These are phyloP conservation scores for Populus alba DNA, from an alignment of 345 rosid genomes.

Conservation along the genomic window DNA sequence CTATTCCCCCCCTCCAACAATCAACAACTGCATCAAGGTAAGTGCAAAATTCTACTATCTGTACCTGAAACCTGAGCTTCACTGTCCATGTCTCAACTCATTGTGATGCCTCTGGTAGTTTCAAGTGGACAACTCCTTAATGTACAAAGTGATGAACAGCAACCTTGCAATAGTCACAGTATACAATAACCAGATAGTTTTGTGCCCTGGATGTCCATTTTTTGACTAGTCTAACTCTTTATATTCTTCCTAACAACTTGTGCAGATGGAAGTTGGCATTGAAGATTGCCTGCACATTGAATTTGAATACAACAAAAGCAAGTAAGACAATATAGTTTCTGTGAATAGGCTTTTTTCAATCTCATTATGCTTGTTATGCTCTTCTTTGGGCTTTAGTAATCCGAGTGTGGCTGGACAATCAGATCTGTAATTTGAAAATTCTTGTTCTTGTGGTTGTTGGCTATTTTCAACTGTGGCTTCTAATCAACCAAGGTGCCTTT, in stretches of 20 bases:
- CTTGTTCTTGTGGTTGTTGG: not conserved
- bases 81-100: not conserved
- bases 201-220: not conserved
- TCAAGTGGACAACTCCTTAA: not conserved
- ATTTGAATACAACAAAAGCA: conserved; percentile 99
- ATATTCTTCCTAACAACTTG: conserved; percentile 11
- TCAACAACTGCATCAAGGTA: conserved; percentile 95
- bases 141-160: not conserved
- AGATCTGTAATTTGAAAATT: not conserved
- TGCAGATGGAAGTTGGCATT: conserved; percentile 99
- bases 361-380: not conserved
- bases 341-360: not conserved
- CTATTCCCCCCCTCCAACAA: conserved; percentile 66
- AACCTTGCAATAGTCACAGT: not conserved
- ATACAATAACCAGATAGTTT: not conserved
- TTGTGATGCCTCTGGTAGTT: not conserved
- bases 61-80: not conserved
- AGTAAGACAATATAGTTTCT: conserved; percentile 55
- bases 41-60: conserved; percentile 5
- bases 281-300: conserved; percentile 97
- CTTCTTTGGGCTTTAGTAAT: not conserved
- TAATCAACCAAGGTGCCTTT: not conserved
- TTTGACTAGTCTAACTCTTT: not conserved
- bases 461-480: not conserved
- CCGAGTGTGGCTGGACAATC: not conserved